A percentile compares a stretch with the other conserved stretches of the same genome.
phyloP scores from a whole-genome alignment of 257 asterid species.

The Salvia splendens region DNA sequence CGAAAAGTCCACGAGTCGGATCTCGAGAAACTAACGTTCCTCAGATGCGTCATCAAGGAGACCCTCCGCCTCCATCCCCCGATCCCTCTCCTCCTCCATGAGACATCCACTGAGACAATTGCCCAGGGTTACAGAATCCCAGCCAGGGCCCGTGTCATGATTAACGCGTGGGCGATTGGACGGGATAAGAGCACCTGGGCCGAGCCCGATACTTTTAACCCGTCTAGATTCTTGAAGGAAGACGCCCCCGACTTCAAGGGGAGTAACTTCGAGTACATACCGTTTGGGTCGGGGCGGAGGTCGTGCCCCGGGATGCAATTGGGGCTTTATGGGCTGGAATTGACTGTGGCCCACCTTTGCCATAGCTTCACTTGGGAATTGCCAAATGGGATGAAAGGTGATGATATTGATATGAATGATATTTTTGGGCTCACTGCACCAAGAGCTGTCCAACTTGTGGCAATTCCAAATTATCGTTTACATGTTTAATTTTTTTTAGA shows the following conservation, averaged over 20 bases:
- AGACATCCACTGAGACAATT: conserved; percentile 27
- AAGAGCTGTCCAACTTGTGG: conserved; percentile 34
- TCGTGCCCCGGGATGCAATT: conserved; percentile 47
- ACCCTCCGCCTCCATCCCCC: conserved; percentile 54
- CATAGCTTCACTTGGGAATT: conserved; percentile 37
- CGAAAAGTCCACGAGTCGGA: conserved; percentile 40
- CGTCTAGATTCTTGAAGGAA: conserved; percentile 22
- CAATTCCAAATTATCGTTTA: conserved; percentile 31
- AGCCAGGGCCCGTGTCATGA: conserved; percentile 37
- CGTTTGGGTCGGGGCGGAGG: conserved; percentile 50
- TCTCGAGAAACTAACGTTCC: conserved; percentile 37
- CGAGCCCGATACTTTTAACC: conserved; percentile 32
- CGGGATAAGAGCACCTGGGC: conserved; percentile 30
- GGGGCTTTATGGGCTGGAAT: conserved; percentile 38
- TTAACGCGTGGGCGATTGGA: conserved; percentile 40
- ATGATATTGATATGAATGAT: conserved; percentile 42
- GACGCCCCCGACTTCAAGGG: conserved; percentile 42
- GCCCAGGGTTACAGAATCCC: conserved; percentile 35
- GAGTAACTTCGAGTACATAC: conserved; percentile 39
- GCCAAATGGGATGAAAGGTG: conserved; percentile 33
- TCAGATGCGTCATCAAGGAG: conserved; percentile 43
- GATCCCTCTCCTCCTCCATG: conserved; percentile 48
- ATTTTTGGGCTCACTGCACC: conserved; percentile 45
- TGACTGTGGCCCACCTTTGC: conserved; percentile 40
- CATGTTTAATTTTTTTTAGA: no score